Conservation (phyloP, 73 alveolate species). For the Breviolum minutum region DNA sequence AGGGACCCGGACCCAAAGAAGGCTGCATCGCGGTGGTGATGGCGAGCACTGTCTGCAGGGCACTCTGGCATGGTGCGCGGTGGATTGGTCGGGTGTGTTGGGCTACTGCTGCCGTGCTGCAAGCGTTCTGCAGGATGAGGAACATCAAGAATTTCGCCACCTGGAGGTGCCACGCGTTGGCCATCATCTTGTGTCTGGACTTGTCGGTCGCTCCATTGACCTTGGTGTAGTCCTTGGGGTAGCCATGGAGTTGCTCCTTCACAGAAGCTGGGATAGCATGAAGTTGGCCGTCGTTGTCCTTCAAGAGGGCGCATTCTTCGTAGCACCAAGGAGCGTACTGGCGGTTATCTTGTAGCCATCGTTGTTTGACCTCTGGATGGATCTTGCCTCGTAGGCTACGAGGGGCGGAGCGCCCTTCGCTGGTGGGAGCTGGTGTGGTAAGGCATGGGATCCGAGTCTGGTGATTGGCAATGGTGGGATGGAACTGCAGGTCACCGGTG, state of each 20-base stretch:
- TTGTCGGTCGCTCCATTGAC: not conserved
- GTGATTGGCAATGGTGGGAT: not conserved
- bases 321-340: not conserved
- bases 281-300: not conserved
- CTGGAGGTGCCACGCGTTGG: not conserved
- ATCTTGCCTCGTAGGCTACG: not conserved
- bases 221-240: not conserved
- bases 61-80: not conserved
- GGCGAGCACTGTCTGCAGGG: not conserved
- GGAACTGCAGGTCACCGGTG: not conserved
- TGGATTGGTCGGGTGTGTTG: too few species aligned
- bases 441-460: not conserved
- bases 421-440: not conserved
- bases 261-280: not conserved
- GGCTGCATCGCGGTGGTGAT: not conserved
- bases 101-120: not conserved
- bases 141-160: not conserved
- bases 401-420: not conserved
- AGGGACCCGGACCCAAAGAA: not conserved
- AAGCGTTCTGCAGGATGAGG: not conserved
- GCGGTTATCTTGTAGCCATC: not conserved
- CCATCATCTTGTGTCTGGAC: not conserved
- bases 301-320: not conserved
- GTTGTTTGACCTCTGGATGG: not conserved
- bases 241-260: slow-evolving; percentile 10